phyloP scores from a whole-genome alignment of 441 rosid species.

The Euphorbia celastroides region DNA sequence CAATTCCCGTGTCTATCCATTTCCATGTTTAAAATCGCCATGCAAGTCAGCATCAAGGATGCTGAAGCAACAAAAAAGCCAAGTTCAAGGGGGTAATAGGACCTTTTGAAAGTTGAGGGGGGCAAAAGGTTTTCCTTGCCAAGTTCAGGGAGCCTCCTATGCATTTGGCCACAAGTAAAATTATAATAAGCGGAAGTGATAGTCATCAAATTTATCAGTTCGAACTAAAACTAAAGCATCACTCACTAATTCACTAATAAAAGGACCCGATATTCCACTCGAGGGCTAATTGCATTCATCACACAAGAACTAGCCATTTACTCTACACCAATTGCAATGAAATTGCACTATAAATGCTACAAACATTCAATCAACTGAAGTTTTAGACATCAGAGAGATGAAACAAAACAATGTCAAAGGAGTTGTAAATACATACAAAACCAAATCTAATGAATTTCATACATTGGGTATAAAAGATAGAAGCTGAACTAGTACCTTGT shows the following conservation, averaged over 20 bases:
- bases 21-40: no score
- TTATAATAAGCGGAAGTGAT: background rate
- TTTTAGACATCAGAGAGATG: background rate
- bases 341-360: background rate
- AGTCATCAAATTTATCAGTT: background rate
- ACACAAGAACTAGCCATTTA: background rate
- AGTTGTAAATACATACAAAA: background rate
- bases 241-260: background rate
- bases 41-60: no score
- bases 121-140: no score
- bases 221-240: background rate
- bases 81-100: no score
- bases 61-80: no score
- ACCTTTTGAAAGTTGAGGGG: no score
- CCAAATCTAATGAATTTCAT: background rate
- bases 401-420: background rate
- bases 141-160: no score
- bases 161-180: no score
- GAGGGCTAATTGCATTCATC: background rate
- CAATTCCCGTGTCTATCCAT: no score
- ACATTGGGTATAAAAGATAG: background rate
- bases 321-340: background rate
- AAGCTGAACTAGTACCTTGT: constrained; percentile 47
- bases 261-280: background rate
- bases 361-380: background rate